Percentiles rank a stretch among this genome's conserved stretches.
Conservation (phyloP, 148 eudicot species). For the Diospyros kaki region DNA sequence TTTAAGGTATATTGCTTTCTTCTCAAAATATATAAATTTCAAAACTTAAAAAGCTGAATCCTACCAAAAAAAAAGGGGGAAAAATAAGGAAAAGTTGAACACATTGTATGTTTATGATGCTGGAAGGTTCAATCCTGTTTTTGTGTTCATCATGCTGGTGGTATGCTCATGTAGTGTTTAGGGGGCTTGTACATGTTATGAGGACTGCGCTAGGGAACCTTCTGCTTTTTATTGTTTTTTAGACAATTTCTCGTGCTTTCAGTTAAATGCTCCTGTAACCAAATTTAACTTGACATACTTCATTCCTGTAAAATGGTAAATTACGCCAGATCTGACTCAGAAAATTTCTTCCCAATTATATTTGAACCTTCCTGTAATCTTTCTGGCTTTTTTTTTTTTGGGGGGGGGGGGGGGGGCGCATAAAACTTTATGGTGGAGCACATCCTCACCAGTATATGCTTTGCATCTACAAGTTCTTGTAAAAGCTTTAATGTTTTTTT, state of each 20-base stretch:
- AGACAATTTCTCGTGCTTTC: no score
- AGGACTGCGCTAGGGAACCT: not conserved
- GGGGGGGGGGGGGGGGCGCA: not conserved
- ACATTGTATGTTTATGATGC: not conserved
- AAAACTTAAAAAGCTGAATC: no score
- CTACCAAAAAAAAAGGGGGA: no score
- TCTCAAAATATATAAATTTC: not conserved
- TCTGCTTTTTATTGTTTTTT: not conserved
- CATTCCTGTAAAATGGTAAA: no score
- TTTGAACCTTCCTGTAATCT: not conserved
- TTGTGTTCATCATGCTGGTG: not conserved
- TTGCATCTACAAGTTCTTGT: not conserved
- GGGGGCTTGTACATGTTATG: not conserved
- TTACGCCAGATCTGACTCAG: not conserved
- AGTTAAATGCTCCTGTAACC: no score
- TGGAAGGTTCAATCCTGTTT: not conserved
- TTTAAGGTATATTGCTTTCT: constrained; percentile 49
- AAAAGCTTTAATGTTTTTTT: not conserved
- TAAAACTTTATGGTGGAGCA: not conserved
- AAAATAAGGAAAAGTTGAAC: not conserved
- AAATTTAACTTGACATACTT: no score
- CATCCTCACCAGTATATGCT: not conserved
- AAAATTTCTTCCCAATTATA: not conserved
- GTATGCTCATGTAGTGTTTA: not conserved
- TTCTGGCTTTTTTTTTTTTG: not conserved